Evolutionary conservation across 345 rosid species (phyloP).

Genomic region (Passiflora organensis): DNA sequence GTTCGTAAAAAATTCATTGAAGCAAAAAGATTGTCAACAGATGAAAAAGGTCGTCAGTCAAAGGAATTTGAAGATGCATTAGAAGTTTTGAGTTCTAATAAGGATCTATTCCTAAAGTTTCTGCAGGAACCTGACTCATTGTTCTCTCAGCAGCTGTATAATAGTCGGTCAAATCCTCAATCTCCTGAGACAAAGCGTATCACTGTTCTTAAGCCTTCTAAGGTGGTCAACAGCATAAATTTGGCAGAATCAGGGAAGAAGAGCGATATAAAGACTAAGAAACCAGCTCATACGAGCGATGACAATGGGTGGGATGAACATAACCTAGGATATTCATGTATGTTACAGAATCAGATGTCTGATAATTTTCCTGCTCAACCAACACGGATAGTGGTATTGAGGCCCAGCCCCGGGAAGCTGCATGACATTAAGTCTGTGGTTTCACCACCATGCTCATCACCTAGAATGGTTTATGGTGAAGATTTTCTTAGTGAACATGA

Average conservation of each 20-base stretch:
- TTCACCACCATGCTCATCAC: conserved; percentile 48
- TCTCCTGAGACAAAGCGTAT: conserved; percentile 73
- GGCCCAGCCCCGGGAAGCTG: conserved; percentile 67
- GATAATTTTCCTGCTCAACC: conserved; percentile 63
- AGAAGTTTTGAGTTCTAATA: conserved; percentile 68
- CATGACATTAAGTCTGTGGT: conserved; percentile 40
- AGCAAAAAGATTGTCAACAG: conserved; percentile 66
- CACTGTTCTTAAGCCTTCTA: conserved; percentile 83
- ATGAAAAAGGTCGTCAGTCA: conserved; percentile 70
- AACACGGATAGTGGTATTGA: conserved; percentile 82
- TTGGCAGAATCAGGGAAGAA: conserved; percentile 37
- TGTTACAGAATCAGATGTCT: conserved; percentile 31
- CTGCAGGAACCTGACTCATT: conserved; percentile 75
- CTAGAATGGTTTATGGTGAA: conserved; percentile 35
- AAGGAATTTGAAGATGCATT: conserved; percentile 82
- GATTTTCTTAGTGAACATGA: conserved; percentile 42
- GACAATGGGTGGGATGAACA: conserved; percentile 39
- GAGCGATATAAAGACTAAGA: conserved; percentile 43
- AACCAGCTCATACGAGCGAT: conserved; percentile 31
- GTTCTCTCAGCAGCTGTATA: conserved; percentile 47
- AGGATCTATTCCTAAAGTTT: conserved; percentile 62
- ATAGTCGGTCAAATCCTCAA: conserved; percentile 49
- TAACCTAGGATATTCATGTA: conserved; percentile 34
- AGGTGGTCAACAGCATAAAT: conserved; percentile 54
- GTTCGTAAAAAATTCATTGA: conserved; percentile 82